phyloP scores from a whole-genome alignment of 192 early-diverging fungal species.

The Backusella tarrabulga region DNA sequence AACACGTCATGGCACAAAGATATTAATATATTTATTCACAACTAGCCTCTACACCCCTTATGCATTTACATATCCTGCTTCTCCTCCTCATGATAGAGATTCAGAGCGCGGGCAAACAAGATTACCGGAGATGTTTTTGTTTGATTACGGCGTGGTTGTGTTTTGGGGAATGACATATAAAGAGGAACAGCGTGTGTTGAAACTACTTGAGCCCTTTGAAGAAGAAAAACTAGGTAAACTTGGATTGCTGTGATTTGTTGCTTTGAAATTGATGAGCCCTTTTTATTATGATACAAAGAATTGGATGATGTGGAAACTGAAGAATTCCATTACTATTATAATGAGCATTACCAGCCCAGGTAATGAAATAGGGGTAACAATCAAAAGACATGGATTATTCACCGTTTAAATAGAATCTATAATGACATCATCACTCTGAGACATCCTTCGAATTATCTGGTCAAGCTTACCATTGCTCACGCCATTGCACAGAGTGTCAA shows the following conservation, averaged over 20 bases:
- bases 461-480: conserved; percentile 94
- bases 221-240: conserved; percentile 63
- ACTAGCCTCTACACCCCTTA: conserved; percentile 55
- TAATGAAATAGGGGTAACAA: conserved; percentile 10
- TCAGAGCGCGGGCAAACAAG: not conserved
- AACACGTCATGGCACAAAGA: not conserved
- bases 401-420: conserved; percentile 61
- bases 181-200: conserved; percentile 77
- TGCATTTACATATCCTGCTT: conserved; percentile 39
- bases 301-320: conserved; percentile 74
- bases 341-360: conserved; percentile 61
- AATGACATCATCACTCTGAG: conserved; percentile 88
- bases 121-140: conserved; percentile 75
- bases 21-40: not conserved
- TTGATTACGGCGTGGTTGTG: conserved; percentile 94
- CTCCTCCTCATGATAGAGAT: conserved; percentile 36
- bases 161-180: conserved; percentile 92
- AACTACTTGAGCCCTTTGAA: conserved; percentile 70
- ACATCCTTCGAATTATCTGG: conserved; percentile 76
- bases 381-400: not conserved
- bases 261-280: too few relatives aligned
- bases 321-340: conserved; percentile 80
- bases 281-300: conserved; percentile 33
- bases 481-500: conserved; percentile 95
- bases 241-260: too few relatives aligned